A percentile compares a stretch with the other conserved stretches of the same genome.
phyloP scores from a whole-genome alignment of 352 stramenopile genomes.

The Pythium sukuiense region DNA sequence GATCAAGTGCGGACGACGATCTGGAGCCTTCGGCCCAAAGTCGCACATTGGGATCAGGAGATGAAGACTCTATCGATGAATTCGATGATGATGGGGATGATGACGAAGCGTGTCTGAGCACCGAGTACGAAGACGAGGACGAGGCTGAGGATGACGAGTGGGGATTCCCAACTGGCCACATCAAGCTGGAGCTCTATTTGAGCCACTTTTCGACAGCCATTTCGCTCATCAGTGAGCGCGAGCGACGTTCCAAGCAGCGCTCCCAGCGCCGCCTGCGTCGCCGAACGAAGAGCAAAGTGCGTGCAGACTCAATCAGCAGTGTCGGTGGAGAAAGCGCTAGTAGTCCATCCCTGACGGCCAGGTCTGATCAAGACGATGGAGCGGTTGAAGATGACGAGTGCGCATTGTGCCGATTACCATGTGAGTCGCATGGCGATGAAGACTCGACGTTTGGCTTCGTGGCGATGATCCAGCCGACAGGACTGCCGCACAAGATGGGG shows the following conservation, averaged over 20 bases:
- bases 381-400: constrained; percentile 46
- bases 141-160: constrained; percentile 74
- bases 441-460: constrained; percentile 67
- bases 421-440: constrained; percentile 33
- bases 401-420: constrained; percentile 62
- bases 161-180: constrained; percentile 75
- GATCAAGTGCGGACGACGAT: constrained; percentile 27
- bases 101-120: constrained; percentile 33
- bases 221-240: constrained; percentile 49
- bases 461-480: constrained; percentile 66
- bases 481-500: constrained; percentile 41
- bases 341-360: constrained; percentile 18
- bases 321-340: neutral
- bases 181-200: constrained; percentile 67
- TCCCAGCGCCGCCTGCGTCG: constrained; percentile 34
- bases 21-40: constrained; percentile 1
- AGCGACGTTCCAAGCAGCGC: constrained; percentile 23
- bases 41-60: constrained; percentile 25
- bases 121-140: constrained; percentile 52
- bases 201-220: constrained; percentile 68
- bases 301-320: constrained; percentile 18
- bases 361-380: constrained; percentile 30
- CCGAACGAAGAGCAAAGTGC: constrained; percentile 29
- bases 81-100: constrained; percentile 22
- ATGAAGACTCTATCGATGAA: constrained; percentile 41